phyloP scores from a whole-genome alignment of 768 basidiomycete genomes.

The Termitomyces sp. region DNA sequence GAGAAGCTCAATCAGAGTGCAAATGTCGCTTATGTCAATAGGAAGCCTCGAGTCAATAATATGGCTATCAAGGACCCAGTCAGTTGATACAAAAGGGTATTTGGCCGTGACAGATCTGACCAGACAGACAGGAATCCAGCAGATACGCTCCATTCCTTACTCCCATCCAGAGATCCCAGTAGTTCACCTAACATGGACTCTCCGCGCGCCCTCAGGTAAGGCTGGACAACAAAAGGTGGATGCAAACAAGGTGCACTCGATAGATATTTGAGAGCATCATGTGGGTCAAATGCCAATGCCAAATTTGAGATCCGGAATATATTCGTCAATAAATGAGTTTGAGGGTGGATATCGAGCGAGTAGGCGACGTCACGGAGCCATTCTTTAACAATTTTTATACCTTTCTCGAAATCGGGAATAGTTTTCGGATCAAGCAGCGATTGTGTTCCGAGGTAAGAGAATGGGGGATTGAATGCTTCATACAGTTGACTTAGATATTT shows the following conservation, averaged over 20 bases:
- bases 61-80: conserved; percentile 27
- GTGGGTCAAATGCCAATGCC: conserved; percentile 30
- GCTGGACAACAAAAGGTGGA: background rate
- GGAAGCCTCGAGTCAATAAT: conserved; percentile 29
- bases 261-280: conserved; percentile 28
- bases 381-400: conserved; percentile 29
- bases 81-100: background rate
- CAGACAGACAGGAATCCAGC: conserved; percentile 32
- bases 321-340: conserved; percentile 30
- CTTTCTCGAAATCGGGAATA: conserved; percentile 34
- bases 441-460: conserved; percentile 37
- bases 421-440: conserved; percentile 24
- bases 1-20: conserved; percentile 45
- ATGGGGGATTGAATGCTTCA: conserved; percentile 43
- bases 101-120: too few relatives aligned
- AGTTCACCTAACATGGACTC: conserved; percentile 18
- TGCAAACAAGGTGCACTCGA: conserved; percentile 9
- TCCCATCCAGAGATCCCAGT: conserved; percentile 20
- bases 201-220: conserved; percentile 12
- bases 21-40: conserved; percentile 43
- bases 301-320: conserved; percentile 32
- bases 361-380: conserved; percentile 43
- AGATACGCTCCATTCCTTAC: conserved; percentile 18
- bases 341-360: conserved; percentile 18
- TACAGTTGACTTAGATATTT: conserved; percentile 42